phyloP scores from a whole-genome alignment of 2,329 filamentous ascomycete genomes.

The Aspergillus sp. region DNA sequence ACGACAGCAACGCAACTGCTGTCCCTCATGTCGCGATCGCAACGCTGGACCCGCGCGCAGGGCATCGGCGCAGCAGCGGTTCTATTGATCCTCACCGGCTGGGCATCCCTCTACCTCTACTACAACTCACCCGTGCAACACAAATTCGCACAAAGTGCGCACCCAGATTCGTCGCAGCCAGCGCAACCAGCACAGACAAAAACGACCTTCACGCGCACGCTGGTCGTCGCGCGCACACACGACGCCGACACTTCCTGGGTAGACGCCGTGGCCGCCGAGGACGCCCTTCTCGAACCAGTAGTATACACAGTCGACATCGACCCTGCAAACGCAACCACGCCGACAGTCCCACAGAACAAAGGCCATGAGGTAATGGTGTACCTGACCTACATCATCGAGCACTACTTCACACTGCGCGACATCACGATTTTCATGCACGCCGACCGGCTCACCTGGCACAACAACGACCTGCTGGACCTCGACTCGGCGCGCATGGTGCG shows the following conservation, averaged over 20 bases:
- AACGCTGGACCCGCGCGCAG: too few species aligned
- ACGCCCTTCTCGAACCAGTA: slow-evolving; percentile 11
- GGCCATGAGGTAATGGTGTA: slow-evolving; percentile 55
- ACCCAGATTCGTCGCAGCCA: background rate
- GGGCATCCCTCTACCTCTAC: background rate
- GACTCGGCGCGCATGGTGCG: slow-evolving; percentile 43
- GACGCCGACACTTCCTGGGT: slow-evolving; percentile 9
- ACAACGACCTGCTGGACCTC: slow-evolving; percentile 45
- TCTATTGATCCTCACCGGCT: too few species aligned
- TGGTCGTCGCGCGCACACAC: slow-evolving; percentile 5
- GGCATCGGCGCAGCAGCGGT: too few species aligned
- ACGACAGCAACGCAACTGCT: too few species aligned
- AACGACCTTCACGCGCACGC: background rate
- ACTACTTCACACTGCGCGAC: slow-evolving; percentile 51
- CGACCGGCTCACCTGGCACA: slow-evolving; percentile 50
- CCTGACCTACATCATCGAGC: slow-evolving; percentile 55
- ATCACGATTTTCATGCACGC: slow-evolving; percentile 52
- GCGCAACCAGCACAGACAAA: background rate
- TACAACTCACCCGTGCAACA: background rate
- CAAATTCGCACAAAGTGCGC: background rate
- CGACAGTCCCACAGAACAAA: slow-evolving; percentile 49
- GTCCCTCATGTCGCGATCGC: too few species aligned
- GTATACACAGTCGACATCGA: slow-evolving; percentile 48
- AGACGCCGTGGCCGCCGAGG: background rate
- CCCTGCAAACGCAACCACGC: slow-evolving; percentile 23